Percentiles rank a stretch among this genome's conserved stretches.
Conservation (phyloP, 2,329 filamentous ascomycete genomes). For the Chaetomium sp. region DNA sequence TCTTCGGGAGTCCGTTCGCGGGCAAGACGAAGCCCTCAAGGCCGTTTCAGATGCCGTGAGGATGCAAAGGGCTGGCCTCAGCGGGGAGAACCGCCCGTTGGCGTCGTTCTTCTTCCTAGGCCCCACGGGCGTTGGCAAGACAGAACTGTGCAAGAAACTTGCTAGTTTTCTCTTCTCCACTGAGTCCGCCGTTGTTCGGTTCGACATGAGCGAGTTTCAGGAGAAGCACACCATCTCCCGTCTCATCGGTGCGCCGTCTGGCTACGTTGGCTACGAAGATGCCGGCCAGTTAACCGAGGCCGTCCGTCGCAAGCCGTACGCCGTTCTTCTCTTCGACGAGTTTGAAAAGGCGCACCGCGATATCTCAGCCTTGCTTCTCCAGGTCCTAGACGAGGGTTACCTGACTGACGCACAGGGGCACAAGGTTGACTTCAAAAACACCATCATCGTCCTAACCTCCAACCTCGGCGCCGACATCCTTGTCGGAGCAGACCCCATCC, state of each 20-base stretch:
- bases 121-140: conserved; percentile 94
- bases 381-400: conserved; percentile 94
- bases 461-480: conserved; percentile 92
- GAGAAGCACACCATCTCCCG: conserved; percentile 94
- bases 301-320: conserved; percentile 89
- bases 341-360: conserved; percentile 97
- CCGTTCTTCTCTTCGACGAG: conserved; percentile 90
- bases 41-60: conserved; percentile 90
- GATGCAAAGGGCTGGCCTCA: conserved; percentile 86
- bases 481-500: conserved; percentile 62
- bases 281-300: conserved; percentile 94
- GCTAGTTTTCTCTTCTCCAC: conserved; percentile 90
- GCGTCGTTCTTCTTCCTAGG: conserved; percentile 98
- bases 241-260: conserved; percentile 85
- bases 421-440: conserved; percentile 95
- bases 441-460: conserved; percentile 91
- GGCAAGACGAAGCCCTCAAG: conserved; percentile 88
- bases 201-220: conserved; percentile 97
- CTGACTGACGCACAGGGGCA: conserved; percentile 92
- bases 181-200: conserved; percentile 81
- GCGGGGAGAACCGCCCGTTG: conserved; percentile 82
- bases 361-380: conserved; percentile 83
- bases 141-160: conserved; percentile 93
- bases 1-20: conserved; percentile 74
- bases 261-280: conserved; percentile 95